These are phyloP conservation scores for Aphanomyces astaci DNA, from an alignment of 352 stramenopile species.

Conservation along the genomic window DNA sequence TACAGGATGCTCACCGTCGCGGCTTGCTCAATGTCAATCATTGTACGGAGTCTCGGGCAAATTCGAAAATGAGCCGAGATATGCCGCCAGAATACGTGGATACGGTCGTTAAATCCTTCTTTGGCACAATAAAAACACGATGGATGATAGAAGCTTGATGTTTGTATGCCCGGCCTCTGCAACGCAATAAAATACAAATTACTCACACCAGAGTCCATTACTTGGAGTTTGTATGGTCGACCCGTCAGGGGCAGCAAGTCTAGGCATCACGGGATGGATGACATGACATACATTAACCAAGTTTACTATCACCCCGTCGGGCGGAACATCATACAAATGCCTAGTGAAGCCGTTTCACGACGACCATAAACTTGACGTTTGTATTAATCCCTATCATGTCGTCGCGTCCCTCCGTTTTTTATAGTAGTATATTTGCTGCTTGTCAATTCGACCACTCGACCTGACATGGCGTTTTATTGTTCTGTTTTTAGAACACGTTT, in stretches of 20 bases:
- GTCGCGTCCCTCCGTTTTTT: background rate
- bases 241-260: no score
- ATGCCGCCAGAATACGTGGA: background rate
- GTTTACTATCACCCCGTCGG: no score
- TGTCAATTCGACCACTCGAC: background rate
- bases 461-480: background rate
- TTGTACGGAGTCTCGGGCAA: background rate
- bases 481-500: background rate
- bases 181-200: background rate
- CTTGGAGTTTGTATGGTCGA: background rate
- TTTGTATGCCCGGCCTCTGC: background rate
- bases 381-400: background rate
- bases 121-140: background rate
- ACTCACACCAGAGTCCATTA: background rate
- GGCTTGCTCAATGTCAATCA: conserved; percentile 22
- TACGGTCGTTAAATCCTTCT: background rate
- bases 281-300: background rate
- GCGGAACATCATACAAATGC: background rate
- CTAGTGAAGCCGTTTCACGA: background rate
- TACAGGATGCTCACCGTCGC: conserved; percentile 24
- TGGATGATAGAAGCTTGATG: background rate
- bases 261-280: background rate
- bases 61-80: conserved; percentile 13
- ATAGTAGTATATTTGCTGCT: background rate
- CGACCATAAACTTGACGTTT: background rate